Base-by-base conservation (phyloP, 192 early-diverging fungal genomes). In the Entomortierella chlamydospora region DNA sequence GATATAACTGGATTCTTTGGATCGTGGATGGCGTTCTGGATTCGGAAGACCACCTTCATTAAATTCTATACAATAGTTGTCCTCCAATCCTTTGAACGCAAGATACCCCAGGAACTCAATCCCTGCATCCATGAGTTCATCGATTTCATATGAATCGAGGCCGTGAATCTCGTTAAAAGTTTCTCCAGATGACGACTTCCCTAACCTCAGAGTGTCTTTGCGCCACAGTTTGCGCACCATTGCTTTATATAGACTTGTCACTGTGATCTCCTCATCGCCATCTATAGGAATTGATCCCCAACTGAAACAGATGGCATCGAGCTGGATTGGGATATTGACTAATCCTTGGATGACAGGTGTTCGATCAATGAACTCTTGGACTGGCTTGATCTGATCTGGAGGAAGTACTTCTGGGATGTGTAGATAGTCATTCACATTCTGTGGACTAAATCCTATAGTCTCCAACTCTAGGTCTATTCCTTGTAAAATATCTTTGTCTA, bases 301-400 rank as follows among this genome's bases (percentile, higher is more conserved):
- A 33, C 67, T 41, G 39, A 60, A 69, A 43, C 67, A 69, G 1
- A 69, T 60, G 47, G 52, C 67, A 41, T 69, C 67, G 11, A 69
- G 67, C 26, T 69, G 67, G 9, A 69, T 49, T 37, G 34, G 34
- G 10, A 37, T 37, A 37, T 37, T 37, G 34, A 37, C 34, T 37
- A 37, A 37, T 37, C 34, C 34, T 37, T 37, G 34, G 34, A 37
- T 10, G 34, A 37, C 10, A 7, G 34, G 34, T 37, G 34, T 37
- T 37, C 10, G 34, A 37, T 37, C 34, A 37, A 37, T 37, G 10
- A 37, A 37, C 34, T 37, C 10, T 10, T 37, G 34, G 34, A 37
- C 34, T 7, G 34, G 10, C 34, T 37, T 4, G 10, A 37, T 10
- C 10, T 37, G 34, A 10, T 37, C 34, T 37, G 34, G 34, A 37